Percentiles rank a stretch among this genome's conserved stretches.
Conservation (phyloP, 352 stramenopile species). For the Globisporangium abappressorium region DNA sequence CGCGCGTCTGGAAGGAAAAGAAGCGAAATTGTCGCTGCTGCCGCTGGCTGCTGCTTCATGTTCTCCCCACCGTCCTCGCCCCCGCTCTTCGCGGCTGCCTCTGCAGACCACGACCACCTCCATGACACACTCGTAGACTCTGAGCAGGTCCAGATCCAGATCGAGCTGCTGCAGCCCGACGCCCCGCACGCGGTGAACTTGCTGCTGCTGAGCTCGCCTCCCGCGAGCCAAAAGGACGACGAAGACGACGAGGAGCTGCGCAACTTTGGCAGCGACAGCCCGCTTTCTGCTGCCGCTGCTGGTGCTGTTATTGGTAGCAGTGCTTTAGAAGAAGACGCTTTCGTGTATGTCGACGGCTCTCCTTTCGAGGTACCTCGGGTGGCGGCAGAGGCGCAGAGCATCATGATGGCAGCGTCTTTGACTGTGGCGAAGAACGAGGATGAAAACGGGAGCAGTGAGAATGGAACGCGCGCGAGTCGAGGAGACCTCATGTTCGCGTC, state of each 20-base stretch:
- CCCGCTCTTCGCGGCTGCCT: not conserved
- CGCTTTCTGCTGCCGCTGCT: slow-evolving; percentile 10
- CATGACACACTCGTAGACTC: not conserved
- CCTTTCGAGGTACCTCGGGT: not conserved
- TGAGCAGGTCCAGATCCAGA: not conserved
- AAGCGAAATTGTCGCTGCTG: not conserved
- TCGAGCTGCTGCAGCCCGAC: not conserved
- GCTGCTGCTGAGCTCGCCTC: slow-evolving; percentile 11
- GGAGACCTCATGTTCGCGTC: not conserved
- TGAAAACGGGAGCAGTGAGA: not conserved
- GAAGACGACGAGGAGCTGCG: slow-evolving; percentile 25
- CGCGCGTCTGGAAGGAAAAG: slow-evolving; percentile 6
- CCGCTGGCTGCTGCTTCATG: slow-evolving; percentile 5
- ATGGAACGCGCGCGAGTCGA: not conserved
- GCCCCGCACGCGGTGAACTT: not conserved
- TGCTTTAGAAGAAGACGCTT: slow-evolving; percentile 2
- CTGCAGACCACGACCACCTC: not conserved
- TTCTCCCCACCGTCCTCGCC: not conserved
- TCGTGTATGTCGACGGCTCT: not conserved
- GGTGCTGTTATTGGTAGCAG: not conserved
- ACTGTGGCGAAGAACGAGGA: not conserved
- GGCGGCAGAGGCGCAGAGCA: not conserved
- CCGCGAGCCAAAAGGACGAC: slow-evolving; percentile 13
- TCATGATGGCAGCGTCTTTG: not conserved
- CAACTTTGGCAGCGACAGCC: slow-evolving; percentile 7